Evolutionary conservation across 2,329 filamentous ascomycete species (phyloP).

Genomic region (Colletotrichum higginsianum): DNA sequence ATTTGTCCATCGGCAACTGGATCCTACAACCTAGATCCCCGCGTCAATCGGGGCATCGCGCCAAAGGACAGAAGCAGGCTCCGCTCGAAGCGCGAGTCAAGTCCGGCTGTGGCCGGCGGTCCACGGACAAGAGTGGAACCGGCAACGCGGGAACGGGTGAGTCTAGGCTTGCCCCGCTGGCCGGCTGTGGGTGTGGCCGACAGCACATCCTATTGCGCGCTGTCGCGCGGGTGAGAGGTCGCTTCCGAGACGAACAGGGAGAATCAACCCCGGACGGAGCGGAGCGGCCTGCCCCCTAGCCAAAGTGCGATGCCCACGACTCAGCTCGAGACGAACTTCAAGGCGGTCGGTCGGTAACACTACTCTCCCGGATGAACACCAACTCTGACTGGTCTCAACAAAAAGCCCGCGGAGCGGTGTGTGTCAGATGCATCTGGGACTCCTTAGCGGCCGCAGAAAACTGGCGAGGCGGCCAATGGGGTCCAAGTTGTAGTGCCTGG

Average conservation of each 20-base stretch:
- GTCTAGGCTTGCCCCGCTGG: slow-evolving; percentile 11
- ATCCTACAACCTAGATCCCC: slow-evolving; percentile 5
- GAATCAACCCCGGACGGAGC: slow-evolving; percentile 1
- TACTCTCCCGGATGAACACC: slow-evolving; percentile 8
- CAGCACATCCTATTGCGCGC: slow-evolving; percentile 4
- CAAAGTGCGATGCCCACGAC: slow-evolving; percentile 1
- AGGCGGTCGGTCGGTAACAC: slow-evolving; percentile 23
- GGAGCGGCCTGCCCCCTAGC: slow-evolving; percentile 7
- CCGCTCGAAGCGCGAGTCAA: slow-evolving; percentile 16
- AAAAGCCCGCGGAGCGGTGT: slow-evolving; percentile 40
- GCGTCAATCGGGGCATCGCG: neutral
- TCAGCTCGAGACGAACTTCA: slow-evolving; percentile 12
- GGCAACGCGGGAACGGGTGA: slow-evolving; percentile 27
- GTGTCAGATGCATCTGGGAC: slow-evolving; percentile 41
- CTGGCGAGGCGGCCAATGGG: slow-evolving; percentile 14
- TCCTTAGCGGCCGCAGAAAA: slow-evolving; percentile 38
- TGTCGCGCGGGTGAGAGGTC: neutral
- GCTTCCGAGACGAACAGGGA: slow-evolving; percentile 2
- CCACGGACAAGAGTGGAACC: slow-evolving; percentile 24
- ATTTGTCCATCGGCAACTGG: neutral
- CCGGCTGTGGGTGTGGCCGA: slow-evolving; percentile 28
- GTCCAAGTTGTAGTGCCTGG: neutral
- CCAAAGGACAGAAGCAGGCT: neutral
- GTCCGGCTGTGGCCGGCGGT: slow-evolving; percentile 18
- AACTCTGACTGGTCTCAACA: slow-evolving; percentile 37